These are phyloP conservation scores for Diaporthe longicolla DNA, from an alignment of 2,329 filamentous ascomycete species.

Conservation along the genomic window DNA sequence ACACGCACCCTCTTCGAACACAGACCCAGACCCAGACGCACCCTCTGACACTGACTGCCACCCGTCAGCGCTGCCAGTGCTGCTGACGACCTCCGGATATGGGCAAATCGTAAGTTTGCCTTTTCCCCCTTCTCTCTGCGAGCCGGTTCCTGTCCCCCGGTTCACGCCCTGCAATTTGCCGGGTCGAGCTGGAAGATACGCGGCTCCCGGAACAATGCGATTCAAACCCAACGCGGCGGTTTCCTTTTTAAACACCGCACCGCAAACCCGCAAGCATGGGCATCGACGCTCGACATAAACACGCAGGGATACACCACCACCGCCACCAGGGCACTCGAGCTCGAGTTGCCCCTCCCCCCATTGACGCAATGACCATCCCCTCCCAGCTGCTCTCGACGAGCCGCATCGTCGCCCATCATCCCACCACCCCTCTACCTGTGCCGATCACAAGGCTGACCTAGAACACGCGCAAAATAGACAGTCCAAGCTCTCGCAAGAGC, in stretches of 20 bases:
- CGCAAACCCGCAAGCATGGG: slow-evolving; percentile 17
- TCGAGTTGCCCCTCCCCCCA: slow-evolving; percentile 29
- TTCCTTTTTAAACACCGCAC: slow-evolving; percentile 16
- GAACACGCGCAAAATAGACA: slow-evolving; percentile 71
- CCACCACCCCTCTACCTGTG: neutral
- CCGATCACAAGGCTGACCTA: slow-evolving; percentile 35
- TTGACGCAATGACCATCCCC: slow-evolving; percentile 20
- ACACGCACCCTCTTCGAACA: neutral
- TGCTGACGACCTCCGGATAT: slow-evolving; percentile 50
- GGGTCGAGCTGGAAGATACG: neutral
- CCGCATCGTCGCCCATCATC: neutral
- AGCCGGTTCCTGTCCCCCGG: neutral
- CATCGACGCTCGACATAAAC: slow-evolving; percentile 19
- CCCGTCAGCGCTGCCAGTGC: slow-evolving; percentile 23
- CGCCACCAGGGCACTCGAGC: slow-evolving; percentile 7
- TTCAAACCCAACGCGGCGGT: slow-evolving; percentile 6
- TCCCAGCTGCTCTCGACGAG: neutral
- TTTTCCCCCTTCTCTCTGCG: slow-evolving; percentile 30
- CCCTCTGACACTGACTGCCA: slow-evolving; percentile 9
- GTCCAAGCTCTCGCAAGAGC: slow-evolving; percentile 97
- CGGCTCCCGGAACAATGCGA: slow-evolving; percentile 35
- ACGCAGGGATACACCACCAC: slow-evolving; percentile 27
- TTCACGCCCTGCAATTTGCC: neutral
- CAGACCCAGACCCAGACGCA: slow-evolving; percentile 3
- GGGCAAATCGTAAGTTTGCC: slow-evolving; percentile 68